phyloP scores from a whole-genome alignment of 495 filamentous ascomycete genomes.

The Hypomontagnella submonticulosa region DNA sequence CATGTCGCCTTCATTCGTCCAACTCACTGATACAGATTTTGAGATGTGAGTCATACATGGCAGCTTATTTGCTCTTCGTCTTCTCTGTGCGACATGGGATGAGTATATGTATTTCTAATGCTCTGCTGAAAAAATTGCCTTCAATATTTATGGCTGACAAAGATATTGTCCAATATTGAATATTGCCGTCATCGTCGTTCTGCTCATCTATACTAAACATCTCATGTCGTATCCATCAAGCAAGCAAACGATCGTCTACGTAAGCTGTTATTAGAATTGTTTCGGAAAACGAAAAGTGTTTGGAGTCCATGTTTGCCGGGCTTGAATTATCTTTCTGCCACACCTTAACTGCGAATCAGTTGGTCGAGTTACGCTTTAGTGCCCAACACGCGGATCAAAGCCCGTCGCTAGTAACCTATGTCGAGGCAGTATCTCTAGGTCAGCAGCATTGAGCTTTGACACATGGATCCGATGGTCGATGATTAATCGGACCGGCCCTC shows the following conservation, averaged over 20 bases:
- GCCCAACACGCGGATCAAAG: constrained; percentile 4
- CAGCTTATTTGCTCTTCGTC: constrained; percentile 24
- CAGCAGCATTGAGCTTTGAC: constrained; percentile 4
- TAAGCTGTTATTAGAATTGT: constrained; percentile 40
- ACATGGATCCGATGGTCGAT: constrained; percentile 7
- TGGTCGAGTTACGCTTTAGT: constrained; percentile 36
- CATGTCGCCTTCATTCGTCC: constrained; percentile 16
- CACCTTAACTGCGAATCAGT: constrained; percentile 27
- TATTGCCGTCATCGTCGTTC: constrained; percentile 7
- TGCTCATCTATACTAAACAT: constrained; percentile 17
- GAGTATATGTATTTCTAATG: constrained; percentile 13
- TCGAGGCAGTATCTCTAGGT: no score
- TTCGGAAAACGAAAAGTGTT: constrained; percentile 38
- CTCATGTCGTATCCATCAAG: constrained; percentile 25
- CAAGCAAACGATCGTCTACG: constrained; percentile 36
- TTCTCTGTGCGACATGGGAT: constrained; percentile 13
- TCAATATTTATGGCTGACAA: constrained; percentile 1
- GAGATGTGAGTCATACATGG: constrained; percentile 19
- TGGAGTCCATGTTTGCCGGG: constrained; percentile 32
- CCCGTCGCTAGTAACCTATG: neutral
- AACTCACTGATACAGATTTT: neutral
- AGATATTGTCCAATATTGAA: neutral
- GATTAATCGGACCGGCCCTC: constrained; percentile 41
- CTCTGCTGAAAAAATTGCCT: constrained; percentile 26
- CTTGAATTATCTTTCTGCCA: constrained; percentile 35